These are phyloP conservation scores for Rhamnella rubrinervis DNA, from an alignment of 331 rosid genomes.

Conservation along the genomic window DNA sequence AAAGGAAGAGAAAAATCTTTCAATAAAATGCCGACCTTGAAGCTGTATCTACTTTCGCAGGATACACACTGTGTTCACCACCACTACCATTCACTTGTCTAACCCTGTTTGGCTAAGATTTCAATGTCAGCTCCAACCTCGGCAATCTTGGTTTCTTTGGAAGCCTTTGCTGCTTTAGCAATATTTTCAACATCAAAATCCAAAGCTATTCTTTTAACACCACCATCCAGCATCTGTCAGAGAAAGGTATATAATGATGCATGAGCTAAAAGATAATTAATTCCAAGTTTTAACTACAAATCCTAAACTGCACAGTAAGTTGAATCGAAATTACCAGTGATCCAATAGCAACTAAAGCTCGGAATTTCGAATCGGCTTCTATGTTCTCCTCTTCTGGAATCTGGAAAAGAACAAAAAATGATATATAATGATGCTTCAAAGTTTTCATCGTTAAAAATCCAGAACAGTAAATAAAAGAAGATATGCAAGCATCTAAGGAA, in stretches of 20 bases:
- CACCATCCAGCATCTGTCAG: constrained; percentile 79
- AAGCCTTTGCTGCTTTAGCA: constrained; percentile 64
- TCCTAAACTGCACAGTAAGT: background rate
- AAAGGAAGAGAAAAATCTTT: background rate
- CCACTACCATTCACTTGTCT: constrained; percentile 2
- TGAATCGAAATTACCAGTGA: constrained; percentile 61
- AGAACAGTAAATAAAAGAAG: background rate
- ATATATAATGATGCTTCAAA: background rate
- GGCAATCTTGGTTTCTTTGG: constrained; percentile 73
- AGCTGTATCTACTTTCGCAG: too few relatives aligned
- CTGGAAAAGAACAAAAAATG: constrained; percentile 31
- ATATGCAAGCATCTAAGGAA: background rate
- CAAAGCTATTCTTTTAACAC: constrained; percentile 67
- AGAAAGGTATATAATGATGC: background rate
- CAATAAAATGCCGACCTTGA: too few relatives aligned
- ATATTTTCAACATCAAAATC: constrained; percentile 81
- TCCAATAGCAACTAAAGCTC: constrained; percentile 94
- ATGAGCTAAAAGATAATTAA: background rate
- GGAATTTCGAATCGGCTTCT: constrained; percentile 80
- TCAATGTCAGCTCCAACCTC: constrained; percentile 91
- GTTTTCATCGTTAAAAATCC: background rate
- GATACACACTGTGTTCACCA: too few relatives aligned
- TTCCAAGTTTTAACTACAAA: background rate
- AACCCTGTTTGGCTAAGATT: constrained; percentile 48
- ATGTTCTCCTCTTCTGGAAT: constrained; percentile 63